Evolutionary conservation across 1,139 yeast genomes (phyloP).

Genomic region (Nakaseomyces glabratus): DNA sequence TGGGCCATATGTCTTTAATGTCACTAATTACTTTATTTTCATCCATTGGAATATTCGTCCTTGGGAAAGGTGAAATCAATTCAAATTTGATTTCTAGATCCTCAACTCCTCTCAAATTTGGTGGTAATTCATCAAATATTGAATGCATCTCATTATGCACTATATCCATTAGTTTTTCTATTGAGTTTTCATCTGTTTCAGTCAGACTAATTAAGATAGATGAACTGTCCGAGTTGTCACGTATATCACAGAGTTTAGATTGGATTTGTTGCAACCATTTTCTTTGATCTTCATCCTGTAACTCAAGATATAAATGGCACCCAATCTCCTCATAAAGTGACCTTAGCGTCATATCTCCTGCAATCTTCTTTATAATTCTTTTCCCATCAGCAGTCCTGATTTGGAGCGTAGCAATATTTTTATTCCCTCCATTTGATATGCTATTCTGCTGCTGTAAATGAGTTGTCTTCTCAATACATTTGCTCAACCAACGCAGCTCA

Average conservation of each 20-base stretch:
- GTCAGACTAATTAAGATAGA: background rate
- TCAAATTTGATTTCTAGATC: conserved; percentile 39
- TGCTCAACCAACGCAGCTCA: conserved; percentile 20
- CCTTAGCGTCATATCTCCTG: conserved; percentile 40
- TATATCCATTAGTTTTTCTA: conserved; percentile 10
- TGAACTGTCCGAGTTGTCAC: no score
- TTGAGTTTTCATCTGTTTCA: background rate
- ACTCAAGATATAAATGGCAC: conserved; percentile 26
- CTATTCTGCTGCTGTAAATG: conserved; percentile 4
- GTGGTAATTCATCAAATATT: conserved; percentile 14
- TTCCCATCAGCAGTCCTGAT: conserved; percentile 53
- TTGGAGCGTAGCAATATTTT: conserved; percentile 29
- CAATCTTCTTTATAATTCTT: conserved; percentile 49
- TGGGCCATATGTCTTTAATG: conserved; percentile 47
- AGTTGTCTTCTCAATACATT: conserved; percentile 14
- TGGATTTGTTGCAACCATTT: background rate
- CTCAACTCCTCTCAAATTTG: no score
- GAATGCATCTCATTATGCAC: conserved; percentile 18
- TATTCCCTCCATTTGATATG: conserved; percentile 5
- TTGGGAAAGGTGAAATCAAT: conserved; percentile 51
- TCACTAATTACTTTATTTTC: conserved; percentile 31
- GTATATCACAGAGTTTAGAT: no score
- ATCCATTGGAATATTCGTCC: conserved; percentile 35
- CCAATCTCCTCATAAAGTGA: conserved; percentile 64
- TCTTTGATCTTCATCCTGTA: conserved; percentile 9